Evolutionary conservation across 371 early-diverging fungal genomes (phyloP), one percentile per base, ranked within the genome.

Genomic region (Chytridium lagenaria): DNA sequence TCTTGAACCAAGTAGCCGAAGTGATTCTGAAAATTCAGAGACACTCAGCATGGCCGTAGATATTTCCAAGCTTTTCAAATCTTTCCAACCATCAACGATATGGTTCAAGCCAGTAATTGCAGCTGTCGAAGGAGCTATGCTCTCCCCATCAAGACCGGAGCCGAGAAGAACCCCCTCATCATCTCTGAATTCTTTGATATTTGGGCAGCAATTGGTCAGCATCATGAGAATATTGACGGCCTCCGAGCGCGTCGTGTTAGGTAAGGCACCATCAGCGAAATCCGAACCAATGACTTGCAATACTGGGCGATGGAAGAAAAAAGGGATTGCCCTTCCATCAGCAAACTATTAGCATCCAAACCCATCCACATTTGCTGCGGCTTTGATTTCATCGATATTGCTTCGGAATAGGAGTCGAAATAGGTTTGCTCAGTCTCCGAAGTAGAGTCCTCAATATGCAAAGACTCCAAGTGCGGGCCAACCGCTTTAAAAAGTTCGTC

Each of bases 51-150:
- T 30, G 7, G 65, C 68, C 1, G 76, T 76, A 31, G 71, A 66
- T 22, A 76, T 23, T 44, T 70, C 76, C 23, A 76, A 50, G 16
- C 65, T 59, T 50, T 37, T 59, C 40, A 76, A 52, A 30, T 68
- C 52, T 19, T 31, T 57, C 76, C 76, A 76, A 22, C 72, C 72
- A 39, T 70, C 68, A 3, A 52, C 76, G 68, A 76, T 71, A 44
- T 52, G 30, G 2, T 31, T 34, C 19, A 76, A 5, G 5, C 71
- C 76, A 2, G n/a, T 1, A 5, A 71, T 34, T 38, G 72, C 33
- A 2, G 71, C 26, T 5, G 71, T 71, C 22, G 44, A 59, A 5
- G 68, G 31, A 34, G 34, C 34, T 12, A 26, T 15, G 36, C 10
- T 7, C 10, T 34, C 61, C 2, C 61, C 36, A 15, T 61, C 61